phyloP scores from a whole-genome alignment of 306 rosid genomes.

The Lagenaria siceraria region DNA sequence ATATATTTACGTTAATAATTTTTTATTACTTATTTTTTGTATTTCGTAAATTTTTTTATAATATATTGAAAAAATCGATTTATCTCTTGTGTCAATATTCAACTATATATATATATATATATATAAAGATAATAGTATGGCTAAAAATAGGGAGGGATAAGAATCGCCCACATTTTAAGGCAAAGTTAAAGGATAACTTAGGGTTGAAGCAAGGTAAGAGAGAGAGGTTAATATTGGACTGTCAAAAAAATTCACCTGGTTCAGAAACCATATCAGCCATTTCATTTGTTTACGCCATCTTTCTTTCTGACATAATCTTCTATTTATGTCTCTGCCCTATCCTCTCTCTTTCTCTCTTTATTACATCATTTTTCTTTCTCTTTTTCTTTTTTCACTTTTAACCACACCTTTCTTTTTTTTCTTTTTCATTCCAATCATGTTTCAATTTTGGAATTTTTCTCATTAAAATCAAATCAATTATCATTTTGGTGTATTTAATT shows the following conservation, averaged over 20 bases:
- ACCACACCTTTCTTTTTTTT: no score
- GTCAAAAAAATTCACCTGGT: neutral
- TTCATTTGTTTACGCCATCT: conserved; percentile 8
- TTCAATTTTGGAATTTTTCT: no score
- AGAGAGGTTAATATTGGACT: neutral
- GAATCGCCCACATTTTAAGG: neutral
- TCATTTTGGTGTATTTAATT: no score
- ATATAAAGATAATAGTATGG: no score
- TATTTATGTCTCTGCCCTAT: neutral
- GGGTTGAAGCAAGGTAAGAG: neutral
- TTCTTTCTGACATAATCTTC: neutral
- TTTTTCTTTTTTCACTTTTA: neutral
- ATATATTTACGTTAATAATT: no score
- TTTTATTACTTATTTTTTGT: no score
- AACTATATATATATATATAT: no score
- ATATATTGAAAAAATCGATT: no score
- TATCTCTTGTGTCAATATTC: no score
- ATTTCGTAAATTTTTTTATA: no score
- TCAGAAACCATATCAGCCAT: neutral
- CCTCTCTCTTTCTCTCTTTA: neutral
- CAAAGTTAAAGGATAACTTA: neutral
- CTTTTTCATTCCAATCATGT: no score
- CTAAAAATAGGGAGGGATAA: neutral
- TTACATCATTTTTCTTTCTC: neutral
- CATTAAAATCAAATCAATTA: no score